Conservation (phyloP, 108 stramenopile species). For the Ochromonas danica region DNA sequence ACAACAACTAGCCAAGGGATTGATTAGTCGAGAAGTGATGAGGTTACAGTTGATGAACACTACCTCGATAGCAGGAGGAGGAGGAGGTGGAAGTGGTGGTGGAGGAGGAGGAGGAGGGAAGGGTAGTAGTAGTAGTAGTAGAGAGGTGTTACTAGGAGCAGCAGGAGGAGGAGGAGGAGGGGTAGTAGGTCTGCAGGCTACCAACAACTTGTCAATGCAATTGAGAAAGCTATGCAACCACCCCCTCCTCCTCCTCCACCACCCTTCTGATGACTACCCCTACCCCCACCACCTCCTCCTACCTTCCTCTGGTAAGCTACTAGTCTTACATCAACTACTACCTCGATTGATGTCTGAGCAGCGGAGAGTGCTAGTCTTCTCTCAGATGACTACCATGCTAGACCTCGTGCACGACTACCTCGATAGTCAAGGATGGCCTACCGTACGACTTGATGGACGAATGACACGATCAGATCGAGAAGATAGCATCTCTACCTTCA, state of each 20-base stretch:
- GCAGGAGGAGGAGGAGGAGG: neutral
- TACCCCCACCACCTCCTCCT: neutral
- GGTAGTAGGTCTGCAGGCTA: neutral
- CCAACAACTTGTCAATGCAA: neutral
- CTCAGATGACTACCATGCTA: conserved; percentile 3
- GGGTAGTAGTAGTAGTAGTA: no score
- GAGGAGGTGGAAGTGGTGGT: no score
- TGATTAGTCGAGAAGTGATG: neutral
- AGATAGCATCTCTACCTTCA: neutral
- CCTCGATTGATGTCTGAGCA: neutral
- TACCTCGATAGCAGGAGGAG: neutral
- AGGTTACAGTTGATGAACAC: neutral
- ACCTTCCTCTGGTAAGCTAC: neutral
- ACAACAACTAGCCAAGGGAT: neutral
- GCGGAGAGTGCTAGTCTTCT: conserved; percentile 12
- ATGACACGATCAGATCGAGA: neutral
- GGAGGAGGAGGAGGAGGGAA: no score
- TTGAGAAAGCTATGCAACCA: conserved; percentile 12
- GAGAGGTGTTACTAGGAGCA: neutral
- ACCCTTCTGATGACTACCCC: neutral
- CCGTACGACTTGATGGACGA: neutral
- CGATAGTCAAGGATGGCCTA: neutral
- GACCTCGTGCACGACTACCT: neutral
- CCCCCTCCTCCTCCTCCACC: neutral
- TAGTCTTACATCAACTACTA: conserved; percentile 3